Percentiles rank a stretch among this genome's conserved stretches.
phyloP scores from a whole-genome alignment of 768 basidiomycete genomes.

The Cystoderma amianthinum region DNA sequence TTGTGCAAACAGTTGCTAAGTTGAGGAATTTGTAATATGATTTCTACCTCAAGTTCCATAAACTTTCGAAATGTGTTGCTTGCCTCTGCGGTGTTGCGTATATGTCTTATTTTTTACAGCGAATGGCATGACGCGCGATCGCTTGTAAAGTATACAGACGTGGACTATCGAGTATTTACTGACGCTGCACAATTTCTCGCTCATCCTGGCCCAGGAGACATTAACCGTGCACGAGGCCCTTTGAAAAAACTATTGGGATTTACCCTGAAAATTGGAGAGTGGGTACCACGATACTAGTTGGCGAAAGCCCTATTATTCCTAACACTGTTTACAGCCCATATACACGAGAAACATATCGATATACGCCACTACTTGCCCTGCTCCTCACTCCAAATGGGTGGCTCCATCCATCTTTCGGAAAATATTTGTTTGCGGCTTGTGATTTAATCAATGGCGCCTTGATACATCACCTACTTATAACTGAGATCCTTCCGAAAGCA shows the following conservation, averaged over 20 bases:
- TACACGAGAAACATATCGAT: constrained; percentile 86
- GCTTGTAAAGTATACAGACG: constrained; percentile 92
- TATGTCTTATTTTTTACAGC: constrained; percentile 74
- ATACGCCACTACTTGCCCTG: constrained; percentile 88
- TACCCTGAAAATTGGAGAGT: constrained; percentile 61
- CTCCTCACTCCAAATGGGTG: constrained; percentile 75
- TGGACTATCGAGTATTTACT: constrained; percentile 93
- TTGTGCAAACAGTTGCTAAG: no score
- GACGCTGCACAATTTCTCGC: constrained; percentile 79
- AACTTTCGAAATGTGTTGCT: constrained; percentile 49
- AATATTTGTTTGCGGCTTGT: constrained; percentile 79
- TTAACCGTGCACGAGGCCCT: constrained; percentile 58
- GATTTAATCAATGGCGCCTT: constrained; percentile 77
- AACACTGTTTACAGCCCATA: no score
- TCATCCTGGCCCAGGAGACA: constrained; percentile 30
- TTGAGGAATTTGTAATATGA: no score
- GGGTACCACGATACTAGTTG: constrained; percentile 31
- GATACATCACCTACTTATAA: constrained; percentile 56
- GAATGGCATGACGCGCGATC: constrained; percentile 86
- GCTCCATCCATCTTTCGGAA: constrained; percentile 84
- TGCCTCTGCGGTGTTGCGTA: constrained; percentile 50
- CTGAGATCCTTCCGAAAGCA: constrained; percentile 33
- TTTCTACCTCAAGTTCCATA: no score
- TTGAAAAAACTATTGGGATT: constrained; percentile 28
- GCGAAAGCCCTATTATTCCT: constrained; percentile 2